Evolutionary conservation across 257 asterid genomes (phyloP), one percentile per base, ranked within the genome.

Genomic region (Misopates orontium): DNA sequence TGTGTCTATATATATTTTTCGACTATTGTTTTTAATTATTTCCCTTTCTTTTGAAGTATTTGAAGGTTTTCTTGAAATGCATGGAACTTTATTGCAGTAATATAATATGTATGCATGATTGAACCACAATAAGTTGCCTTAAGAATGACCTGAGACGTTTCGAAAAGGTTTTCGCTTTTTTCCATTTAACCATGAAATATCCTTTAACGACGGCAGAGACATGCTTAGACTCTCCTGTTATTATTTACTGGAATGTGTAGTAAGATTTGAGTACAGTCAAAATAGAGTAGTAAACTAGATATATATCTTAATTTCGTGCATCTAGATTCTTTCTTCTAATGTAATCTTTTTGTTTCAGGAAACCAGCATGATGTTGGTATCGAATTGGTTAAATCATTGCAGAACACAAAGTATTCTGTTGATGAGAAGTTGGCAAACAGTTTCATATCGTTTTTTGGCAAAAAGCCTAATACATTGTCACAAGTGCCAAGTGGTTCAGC

Each of bases 311-410:
- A 9, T 53, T 62, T 59, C 55, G 22, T n/a, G 9, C 24, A 1
- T 18, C 53, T 28, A 21, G 12, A 19, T 39, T 36, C 24, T 64
- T 65, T 57, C 28, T 67, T 67, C 56, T 61, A 51, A 60, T 60
- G 54, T 53, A 20, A 72, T 8, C 42, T 57, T 81, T 21, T 40
- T 54, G n/a, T 72, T 40, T 23, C 87, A 94, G 99, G 87, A 55
- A 86, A 84, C 68, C 84, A 69, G 48, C 87, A 66, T n/a, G 97
- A 94, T 85, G 94, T 85, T 48, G 99, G 99, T 54, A 85, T 88
- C 71, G 87, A 74, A 51, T 61, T 94, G 88, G 97, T 94, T 59
- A 94, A 85, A 77, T 84, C 99, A 48, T 83, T 94, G 60, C 99
- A 94, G 83, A 88, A 82, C 72, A 81, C 94, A 1, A 81, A 78